Evolutionary conservation across 768 basidiomycete species (phyloP), one percentile per base, ranked within the genome.

Genomic region (Boletus bicolor): DNA sequence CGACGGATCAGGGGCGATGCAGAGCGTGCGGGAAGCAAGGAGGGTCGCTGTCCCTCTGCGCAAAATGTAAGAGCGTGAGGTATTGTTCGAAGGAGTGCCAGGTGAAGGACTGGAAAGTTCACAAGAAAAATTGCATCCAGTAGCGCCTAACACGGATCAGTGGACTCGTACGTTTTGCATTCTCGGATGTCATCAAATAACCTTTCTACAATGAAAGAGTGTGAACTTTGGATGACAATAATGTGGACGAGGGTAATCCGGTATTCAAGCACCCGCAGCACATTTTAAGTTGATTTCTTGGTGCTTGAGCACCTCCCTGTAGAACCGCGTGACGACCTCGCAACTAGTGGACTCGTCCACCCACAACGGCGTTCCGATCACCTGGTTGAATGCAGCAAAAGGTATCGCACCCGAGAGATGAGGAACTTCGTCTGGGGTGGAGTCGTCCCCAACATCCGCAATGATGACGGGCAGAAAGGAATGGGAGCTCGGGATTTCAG

Each of bases 31-130:
- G 62, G 38, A 63, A 65, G 48, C 58, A 56, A 53, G 60, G 37
- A 11, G 58, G 50, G 32, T 55, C 57, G 7, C 62, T 79, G 15
- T 61, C 66, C 44, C 28, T 54, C 3, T 82, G 77, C 46, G 56
- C 64, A 10, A 64, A 62, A 42, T 82, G 81, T 55, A 76, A 74
- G 64, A 63, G 49, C 15, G 67, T 59, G 32, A 68, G 60, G 35
- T 81, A 82, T 53, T 82, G 79, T 56, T 77, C 76, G 11, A 59
- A 55, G 49, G 72, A 61, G 3, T 82, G 80, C 53, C 81, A 82
- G 59, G 75, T 69, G 55, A 62, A 66, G 41, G 73, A 81, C 47
- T 82, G 81, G 80, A 78, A 75, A 53, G 55, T 32, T 34, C 80
- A 79, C 63, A 81, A 80, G 63, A 54, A 56, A 12, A n/a, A 35